These are phyloP conservation scores for Ophiostoma fasciatum DNA, from an alignment of 2,329 filamentous ascomycete species.

Conservation along the genomic window DNA sequence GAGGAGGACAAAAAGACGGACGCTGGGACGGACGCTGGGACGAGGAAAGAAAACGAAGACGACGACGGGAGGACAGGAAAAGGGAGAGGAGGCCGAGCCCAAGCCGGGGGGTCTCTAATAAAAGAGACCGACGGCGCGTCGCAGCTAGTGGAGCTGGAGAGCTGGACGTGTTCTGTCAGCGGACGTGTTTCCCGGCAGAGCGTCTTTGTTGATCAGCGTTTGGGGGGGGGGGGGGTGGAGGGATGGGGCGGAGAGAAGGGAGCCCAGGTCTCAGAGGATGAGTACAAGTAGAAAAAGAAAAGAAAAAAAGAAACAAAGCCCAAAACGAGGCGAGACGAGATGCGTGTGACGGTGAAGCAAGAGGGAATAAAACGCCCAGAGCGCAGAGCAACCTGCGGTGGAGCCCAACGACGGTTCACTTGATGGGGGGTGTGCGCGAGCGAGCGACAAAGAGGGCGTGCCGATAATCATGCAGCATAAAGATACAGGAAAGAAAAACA, in stretches of 20 bases:
- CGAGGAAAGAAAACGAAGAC: conserved; percentile 1
- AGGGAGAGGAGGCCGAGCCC: too few species aligned
- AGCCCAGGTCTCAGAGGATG: too few species aligned
- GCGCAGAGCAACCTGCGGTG: background rate
- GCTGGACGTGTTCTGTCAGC: conserved; percentile 1
- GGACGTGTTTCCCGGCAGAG: background rate
- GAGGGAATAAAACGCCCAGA: background rate
- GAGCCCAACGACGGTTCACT: conserved; percentile 1
- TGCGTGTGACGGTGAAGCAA: too few species aligned
- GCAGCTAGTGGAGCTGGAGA: conserved; percentile 3
- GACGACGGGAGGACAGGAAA: too few species aligned
- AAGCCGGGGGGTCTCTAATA: too few species aligned
- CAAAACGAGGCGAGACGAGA: background rate
- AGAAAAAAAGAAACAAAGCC: background rate
- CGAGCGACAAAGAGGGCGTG: background rate
- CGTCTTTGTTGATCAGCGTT: conserved; percentile 1
- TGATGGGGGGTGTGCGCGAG: too few species aligned
- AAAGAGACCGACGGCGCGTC: too few species aligned
- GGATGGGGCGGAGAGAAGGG: too few species aligned
- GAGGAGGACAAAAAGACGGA: too few species aligned
- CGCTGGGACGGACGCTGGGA: too few species aligned
- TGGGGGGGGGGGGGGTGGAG: too few species aligned
- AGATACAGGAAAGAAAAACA: conserved; percentile 1
- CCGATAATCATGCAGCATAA: conserved; percentile 6
- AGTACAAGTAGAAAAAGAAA: background rate